Evolutionary conservation across 345 rosid genomes (phyloP), one percentile per base, ranked within the genome.

Genomic region (Carallia brachiata): DNA sequence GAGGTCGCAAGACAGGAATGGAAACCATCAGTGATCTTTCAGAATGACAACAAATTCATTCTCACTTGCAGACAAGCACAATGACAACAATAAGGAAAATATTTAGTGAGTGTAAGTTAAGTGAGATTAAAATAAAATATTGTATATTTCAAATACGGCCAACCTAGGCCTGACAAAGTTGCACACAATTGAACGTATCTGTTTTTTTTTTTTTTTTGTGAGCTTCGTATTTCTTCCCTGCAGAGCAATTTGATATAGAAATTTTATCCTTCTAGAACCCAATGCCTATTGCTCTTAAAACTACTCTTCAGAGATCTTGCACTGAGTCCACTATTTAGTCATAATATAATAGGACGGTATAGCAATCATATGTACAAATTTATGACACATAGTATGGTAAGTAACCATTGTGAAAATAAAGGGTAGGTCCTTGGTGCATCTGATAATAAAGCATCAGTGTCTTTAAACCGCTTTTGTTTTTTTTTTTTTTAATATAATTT

Each of bases 241-340:
- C 61, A 36, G 73, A 78, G 78, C 70, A 73, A 73, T 78, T 72
- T 67, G 77, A 74, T 61, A 17, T 61, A 48, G 82, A 76, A 72
- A 56, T 27, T 50, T 23, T 15, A 31, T 15, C 28, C 8, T 18
- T 61, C 4, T 0, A 63, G 62, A 75, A 63, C 32, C 72, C 70
- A 48, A 27, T 64, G 75, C 78, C 82, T 74, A 73, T 70, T 56
- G 69, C 60, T 37, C 58, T 40, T 13, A 1, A 30, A 57, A 55
- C 70, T 30, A 34, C 61, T 53, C 52, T 6, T 23, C 31, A 59
- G 31, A 40, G n/a, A 40, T 52, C 27, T 28, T 5, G 19, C 62
- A 17, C 13, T 19, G 10, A 37, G 67, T 36, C 68, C 63, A 44
- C 50, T 44, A 39, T 40, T 0, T 16, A n/a, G 15, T 64, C 67